These are phyloP conservation scores for Elaeis oleifera DNA, from an alignment of 202 grass and related monocot species.

Conservation along the genomic window DNA sequence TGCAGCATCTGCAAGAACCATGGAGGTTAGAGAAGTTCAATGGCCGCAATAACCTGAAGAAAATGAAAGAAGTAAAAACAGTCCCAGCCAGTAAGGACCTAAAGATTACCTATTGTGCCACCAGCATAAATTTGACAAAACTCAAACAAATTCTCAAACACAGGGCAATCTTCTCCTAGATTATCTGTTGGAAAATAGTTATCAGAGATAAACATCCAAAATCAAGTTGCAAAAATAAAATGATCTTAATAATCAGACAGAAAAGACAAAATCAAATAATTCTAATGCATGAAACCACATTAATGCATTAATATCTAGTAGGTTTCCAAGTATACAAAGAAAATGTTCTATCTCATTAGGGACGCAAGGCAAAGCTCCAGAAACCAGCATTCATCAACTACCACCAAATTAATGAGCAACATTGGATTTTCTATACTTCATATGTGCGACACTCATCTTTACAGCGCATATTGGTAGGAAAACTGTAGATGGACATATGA, in stretches of 20 bases:
- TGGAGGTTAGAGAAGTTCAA: not conserved
- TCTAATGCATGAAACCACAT: not conserved
- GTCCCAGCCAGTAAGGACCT: not conserved
- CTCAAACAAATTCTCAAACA: conserved; percentile 97
- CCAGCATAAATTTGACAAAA: conserved; percentile 98
- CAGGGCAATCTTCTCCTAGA: conserved; percentile 92
- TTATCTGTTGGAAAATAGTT: conserved; percentile 45
- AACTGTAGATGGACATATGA: too few species aligned
- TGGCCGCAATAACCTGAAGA: too few species aligned
- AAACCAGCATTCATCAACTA: too few species aligned
- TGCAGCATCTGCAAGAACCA: conserved; percentile 69
- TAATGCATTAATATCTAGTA: too few species aligned
- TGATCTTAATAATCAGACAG: not conserved
- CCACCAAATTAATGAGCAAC: too few species aligned
- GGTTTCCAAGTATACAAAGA: too few species aligned
- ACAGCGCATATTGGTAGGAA: too few species aligned
- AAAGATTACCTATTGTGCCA: conserved; percentile 87
- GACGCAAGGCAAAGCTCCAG: too few species aligned
- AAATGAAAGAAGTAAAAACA: too few species aligned
- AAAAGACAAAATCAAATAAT: not conserved
- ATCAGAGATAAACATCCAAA: not conserved
- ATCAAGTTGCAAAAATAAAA: not conserved
- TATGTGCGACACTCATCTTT: too few species aligned
- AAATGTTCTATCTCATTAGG: too few species aligned
- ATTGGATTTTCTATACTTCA: too few species aligned